These are phyloP conservation scores for Heliamphora pulchella DNA, from an alignment of 179 eudicot species.

Conservation along the genomic window DNA sequence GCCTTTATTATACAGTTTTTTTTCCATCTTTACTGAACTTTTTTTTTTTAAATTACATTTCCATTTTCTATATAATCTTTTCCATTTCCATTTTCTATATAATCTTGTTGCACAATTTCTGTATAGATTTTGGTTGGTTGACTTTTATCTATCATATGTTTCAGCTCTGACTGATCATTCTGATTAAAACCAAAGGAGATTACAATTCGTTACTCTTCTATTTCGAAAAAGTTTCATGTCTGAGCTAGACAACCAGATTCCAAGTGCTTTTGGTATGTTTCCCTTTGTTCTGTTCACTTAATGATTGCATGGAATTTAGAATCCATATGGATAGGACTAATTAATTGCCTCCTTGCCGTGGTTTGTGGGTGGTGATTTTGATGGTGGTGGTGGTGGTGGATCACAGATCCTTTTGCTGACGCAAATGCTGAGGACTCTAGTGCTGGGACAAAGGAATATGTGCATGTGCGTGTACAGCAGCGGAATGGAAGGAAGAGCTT, in stretches of 20 bases:
- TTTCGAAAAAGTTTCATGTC: slow-evolving; percentile 46
- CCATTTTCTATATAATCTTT: no score
- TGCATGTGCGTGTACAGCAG: slow-evolving; percentile 65
- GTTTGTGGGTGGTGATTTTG: not conserved
- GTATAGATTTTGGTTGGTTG: not conserved
- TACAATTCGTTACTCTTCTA: not conserved
- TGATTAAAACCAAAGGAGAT: not conserved
- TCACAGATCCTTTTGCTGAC: slow-evolving; percentile 58
- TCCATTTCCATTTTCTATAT: not conserved
- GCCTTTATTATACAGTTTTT: no score
- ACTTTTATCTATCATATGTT: not conserved
- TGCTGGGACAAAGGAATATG: slow-evolving; percentile 63
- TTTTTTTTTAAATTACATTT: not conserved
- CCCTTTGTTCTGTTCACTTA: not conserved
- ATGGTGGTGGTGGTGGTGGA: not conserved
- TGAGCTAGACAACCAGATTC: slow-evolving; percentile 49
- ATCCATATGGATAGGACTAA: not conserved
- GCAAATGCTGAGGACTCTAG: slow-evolving; percentile 73
- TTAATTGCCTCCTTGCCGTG: not conserved
- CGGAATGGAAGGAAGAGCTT: slow-evolving; percentile 66
- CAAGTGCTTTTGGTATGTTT: slow-evolving; percentile 42
- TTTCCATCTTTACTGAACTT: no score
- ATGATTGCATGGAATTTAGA: not conserved
- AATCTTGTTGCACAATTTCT: not conserved
- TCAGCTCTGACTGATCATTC: not conserved